Conservation (phyloP, 2,329 filamentous ascomycete species). For the Knoxdaviesia capensis region DNA sequence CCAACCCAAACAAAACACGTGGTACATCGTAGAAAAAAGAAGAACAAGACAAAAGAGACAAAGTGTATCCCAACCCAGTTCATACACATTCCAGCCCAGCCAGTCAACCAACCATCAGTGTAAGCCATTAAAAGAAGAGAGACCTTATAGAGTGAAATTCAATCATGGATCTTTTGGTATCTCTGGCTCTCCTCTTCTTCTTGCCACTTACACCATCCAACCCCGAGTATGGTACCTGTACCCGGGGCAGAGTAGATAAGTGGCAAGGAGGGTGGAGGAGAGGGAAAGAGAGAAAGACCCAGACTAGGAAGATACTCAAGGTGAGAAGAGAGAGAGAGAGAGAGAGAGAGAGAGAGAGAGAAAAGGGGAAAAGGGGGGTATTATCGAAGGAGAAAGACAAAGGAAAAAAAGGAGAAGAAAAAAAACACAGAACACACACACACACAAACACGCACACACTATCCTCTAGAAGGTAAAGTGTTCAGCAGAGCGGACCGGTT, state of each 20-base stretch:
- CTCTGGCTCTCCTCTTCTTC: too few relatives aligned
- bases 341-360: not conserved
- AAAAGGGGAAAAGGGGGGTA: not conserved
- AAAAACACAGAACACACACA: not conserved
- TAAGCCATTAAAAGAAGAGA: too few relatives aligned
- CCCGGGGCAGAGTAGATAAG: too few relatives aligned
- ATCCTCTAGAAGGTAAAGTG: not conserved
- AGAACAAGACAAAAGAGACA: conserved; percentile 1
- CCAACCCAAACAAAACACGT: not conserved
- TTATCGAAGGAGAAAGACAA: conserved; percentile 2
- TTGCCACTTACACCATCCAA: too few relatives aligned
- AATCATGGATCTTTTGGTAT: too few relatives aligned
- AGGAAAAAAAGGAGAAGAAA: not conserved
- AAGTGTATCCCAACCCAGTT: not conserved
- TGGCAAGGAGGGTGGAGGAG: not conserved
- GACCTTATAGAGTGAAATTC: too few relatives aligned
- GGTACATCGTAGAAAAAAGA: not conserved
- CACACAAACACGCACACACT: not conserved
- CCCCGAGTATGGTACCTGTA: too few relatives aligned
- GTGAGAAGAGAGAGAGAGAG: not conserved
- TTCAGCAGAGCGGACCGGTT: not conserved
- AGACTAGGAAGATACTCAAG: too few relatives aligned
- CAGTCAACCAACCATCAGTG: not conserved
- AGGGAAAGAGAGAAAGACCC: not conserved
- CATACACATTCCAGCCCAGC: not conserved